These are phyloP conservation scores for Teratosphaeria viscida DNA, from an alignment of 2,329 filamentous ascomycete species.

Conservation along the genomic window DNA sequence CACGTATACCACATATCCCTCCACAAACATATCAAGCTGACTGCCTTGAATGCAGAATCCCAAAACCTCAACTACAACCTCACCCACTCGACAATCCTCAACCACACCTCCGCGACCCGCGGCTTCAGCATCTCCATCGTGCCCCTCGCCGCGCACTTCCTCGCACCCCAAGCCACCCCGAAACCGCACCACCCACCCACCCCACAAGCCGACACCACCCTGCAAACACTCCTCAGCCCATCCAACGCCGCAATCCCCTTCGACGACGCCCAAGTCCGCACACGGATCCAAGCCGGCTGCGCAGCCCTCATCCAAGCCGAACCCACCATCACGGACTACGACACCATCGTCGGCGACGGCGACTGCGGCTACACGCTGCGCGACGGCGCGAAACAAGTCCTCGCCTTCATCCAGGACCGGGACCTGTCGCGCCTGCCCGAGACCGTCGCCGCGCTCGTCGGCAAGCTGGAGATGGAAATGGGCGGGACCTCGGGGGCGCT, in stretches of 20 bases:
- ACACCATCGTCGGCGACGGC: slow-evolving; percentile 28
- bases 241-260: slow-evolving; percentile 17
- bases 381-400: slow-evolving; percentile 25
- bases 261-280: slow-evolving; percentile 18
- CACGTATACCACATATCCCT: slow-evolving; percentile 5
- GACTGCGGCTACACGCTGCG: slow-evolving; percentile 28
- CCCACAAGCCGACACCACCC: slow-evolving; percentile 1
- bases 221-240: slow-evolving; percentile 8
- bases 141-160: slow-evolving; percentile 16
- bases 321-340: slow-evolving; percentile 27
- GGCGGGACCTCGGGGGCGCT: slow-evolving; percentile 26
- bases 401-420: slow-evolving; percentile 22
- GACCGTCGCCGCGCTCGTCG: slow-evolving; percentile 19
- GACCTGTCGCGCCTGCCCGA: slow-evolving; percentile 20
- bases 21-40: slow-evolving; percentile 1
- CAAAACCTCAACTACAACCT: slow-evolving; percentile 21
- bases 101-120: slow-evolving; percentile 19
- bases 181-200: background rate
- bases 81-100: slow-evolving; percentile 25
- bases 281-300: slow-evolving; percentile 22
- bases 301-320: slow-evolving; percentile 24
- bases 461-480: slow-evolving; percentile 27
- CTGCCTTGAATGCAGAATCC: slow-evolving; percentile 10
- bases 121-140: slow-evolving; percentile 26
- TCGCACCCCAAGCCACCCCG: slow-evolving; percentile 15